Percentiles rank a stretch among this genome's conserved stretches.
These are phyloP conservation scores for Anthracocystis setariae DNA, from an alignment of 1,284 basidiomycete species.

Conservation along the genomic window DNA sequence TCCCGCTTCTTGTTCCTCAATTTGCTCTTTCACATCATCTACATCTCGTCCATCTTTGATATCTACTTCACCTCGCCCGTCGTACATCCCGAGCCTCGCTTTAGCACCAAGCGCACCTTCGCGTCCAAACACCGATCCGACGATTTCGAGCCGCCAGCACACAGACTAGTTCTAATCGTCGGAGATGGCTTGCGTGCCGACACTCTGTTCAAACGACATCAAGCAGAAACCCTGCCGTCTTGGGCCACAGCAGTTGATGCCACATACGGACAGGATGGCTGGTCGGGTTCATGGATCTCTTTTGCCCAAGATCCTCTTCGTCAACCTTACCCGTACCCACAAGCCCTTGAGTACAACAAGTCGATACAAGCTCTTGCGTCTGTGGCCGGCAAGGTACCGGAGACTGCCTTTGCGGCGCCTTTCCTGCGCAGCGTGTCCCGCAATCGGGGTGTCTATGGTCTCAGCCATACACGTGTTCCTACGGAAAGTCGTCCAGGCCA, in stretches of 20 bases:
- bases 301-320: constrained; percentile 30
- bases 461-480: constrained; percentile 87
- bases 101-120: constrained; percentile 30
- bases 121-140: neutral
- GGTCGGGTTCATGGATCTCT: constrained; percentile 20
- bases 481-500: constrained; percentile 88
- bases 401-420: constrained; percentile 73
- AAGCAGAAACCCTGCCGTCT: constrained; percentile 13
- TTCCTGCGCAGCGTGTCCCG: constrained; percentile 77
- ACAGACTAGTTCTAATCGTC: constrained; percentile 81
- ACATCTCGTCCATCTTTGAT: constrained; percentile 75
- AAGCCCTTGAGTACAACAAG: constrained; percentile 20
- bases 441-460: constrained; percentile 78
- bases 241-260: constrained; percentile 40
- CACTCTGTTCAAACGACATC: constrained; percentile 74
- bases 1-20: constrained; percentile 72
- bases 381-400: neutral
- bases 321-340: constrained; percentile 26
- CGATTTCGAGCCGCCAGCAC: constrained; percentile 71
- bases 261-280: constrained; percentile 5
- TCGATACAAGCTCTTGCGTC: neutral
- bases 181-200: constrained; percentile 82
- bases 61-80: constrained; percentile 80
- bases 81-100: constrained; percentile 60
- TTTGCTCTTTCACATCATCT: constrained; percentile 58